These are phyloP conservation scores for Russula olivacea DNA, from an alignment of 768 basidiomycete species.

Conservation along the genomic window DNA sequence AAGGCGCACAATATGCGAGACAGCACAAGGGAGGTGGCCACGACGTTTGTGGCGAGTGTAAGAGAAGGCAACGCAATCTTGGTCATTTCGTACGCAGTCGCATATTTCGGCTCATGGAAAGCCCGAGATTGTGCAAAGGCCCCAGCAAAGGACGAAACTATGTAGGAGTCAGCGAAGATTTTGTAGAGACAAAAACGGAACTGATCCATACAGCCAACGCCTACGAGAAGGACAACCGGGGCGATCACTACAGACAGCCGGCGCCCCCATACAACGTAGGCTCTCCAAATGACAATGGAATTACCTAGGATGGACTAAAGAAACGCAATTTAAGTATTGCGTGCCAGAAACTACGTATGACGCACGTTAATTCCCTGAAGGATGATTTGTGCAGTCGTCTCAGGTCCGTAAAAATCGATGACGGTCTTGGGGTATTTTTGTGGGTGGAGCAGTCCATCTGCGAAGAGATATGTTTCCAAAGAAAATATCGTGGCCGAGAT, in stretches of 20 bases:
- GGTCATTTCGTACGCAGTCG: not conserved
- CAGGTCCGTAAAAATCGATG: not conserved
- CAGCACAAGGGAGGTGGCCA: conserved; percentile 6
- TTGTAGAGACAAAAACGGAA: not conserved
- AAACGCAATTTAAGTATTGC: not conserved
- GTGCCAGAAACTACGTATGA: not conserved
- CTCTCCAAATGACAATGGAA: conserved; percentile 23
- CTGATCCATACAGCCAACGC: conserved; percentile 11
- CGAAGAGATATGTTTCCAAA: conserved; percentile 8
- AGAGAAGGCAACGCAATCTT: conserved; percentile 6
- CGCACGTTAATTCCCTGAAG: conserved; percentile 13
- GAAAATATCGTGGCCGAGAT: conserved; percentile 6
- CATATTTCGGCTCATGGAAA: not conserved
- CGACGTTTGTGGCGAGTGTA: conserved; percentile 19
- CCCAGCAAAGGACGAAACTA: conserved; percentile 12
- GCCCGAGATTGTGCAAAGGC: conserved; percentile 2
- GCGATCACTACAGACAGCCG: conserved; percentile 3
- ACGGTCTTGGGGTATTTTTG: conserved; percentile 1
- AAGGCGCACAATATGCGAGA: conserved; percentile 7
- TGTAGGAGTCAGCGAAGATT: not conserved
- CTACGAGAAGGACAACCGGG: conserved; percentile 16
- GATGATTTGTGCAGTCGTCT: not conserved
- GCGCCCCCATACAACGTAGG: conserved; percentile 18
- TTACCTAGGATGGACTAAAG: conserved; percentile 16
- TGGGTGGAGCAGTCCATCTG: conserved; percentile 11